Base-by-base conservation (phyloP, 352 stramenopile genomes). In the Blastocystis sp. region DNA sequence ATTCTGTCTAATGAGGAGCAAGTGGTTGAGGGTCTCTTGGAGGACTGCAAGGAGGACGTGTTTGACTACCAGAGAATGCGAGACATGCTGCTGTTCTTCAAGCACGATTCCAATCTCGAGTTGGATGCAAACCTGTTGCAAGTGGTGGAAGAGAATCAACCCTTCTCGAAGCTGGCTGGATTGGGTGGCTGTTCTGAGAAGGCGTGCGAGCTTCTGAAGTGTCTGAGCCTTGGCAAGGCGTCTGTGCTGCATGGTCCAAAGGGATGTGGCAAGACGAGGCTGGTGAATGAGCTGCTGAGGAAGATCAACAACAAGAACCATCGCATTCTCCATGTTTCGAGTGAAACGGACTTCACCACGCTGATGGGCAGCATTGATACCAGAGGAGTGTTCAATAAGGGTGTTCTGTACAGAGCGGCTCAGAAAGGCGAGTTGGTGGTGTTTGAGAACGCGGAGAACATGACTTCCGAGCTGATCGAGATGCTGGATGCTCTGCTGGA, bases 391-490 rank as follows among this genome's bases (percentile, higher is more conserved):
- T 2, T n/a, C 38, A 61, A 84, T 0, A 3, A 68, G 11, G 54
- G 62, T 19, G 19, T 84, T 78, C 0, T 84, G 28, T 70, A 38
- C n/a, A 17, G 10, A 76, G 74, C 42, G 38, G 38, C 69, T n/a
- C 24, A 84, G 24, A 81, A 84, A 1, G 74, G 74, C 17, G n/a
- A 68, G 19, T n/a, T 84, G n/a, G 17, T 84, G 19, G 69, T 84
- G 0, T 84, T 84, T 78, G 74, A 84, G 21, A 84, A 84, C 81
- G 74, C 74, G 0, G 57, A 84, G 24, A 78, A 84, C 28, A 42
- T 84, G 17, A 71, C 74, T 0, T 14, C 14, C 45, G 74, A 84
- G 24, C 42, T 84, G 62, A n/a, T 84, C 9, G 74, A 84, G 69
- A 11, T 19, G 2, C 21, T 84, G 57, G 17, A 84, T 45, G 1